phyloP scores from a whole-genome alignment of 257 asterid species.

The Fraxinus quadrangulata region DNA sequence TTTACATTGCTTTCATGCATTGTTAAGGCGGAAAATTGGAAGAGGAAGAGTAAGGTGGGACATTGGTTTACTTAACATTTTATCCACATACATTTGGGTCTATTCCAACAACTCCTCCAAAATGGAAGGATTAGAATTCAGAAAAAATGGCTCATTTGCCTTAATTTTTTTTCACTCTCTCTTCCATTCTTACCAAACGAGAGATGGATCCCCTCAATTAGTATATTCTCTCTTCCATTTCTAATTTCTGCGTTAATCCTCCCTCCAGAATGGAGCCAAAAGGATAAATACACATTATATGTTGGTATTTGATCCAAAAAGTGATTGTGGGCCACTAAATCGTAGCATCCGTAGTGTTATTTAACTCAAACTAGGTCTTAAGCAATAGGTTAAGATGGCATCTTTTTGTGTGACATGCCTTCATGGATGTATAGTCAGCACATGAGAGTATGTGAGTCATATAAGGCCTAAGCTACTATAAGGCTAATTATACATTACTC shows the following conservation, averaged over 20 bases:
- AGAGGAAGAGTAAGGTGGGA: not conserved
- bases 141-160: conserved; percentile 1
- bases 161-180: not conserved
- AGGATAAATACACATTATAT: not conserved
- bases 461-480: not conserved
- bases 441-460: not conserved
- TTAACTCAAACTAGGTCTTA: not conserved
- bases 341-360: not conserved
- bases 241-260: not conserved
- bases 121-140: not conserved
- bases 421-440: not conserved
- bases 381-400: not conserved
- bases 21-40: not conserved
- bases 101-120: not conserved
- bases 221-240: not conserved
- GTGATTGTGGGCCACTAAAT: not conserved
- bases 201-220: not conserved
- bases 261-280: not conserved
- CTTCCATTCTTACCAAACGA: not conserved
- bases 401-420: not conserved
- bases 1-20: not conserved
- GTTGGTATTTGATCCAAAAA: not conserved
- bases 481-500: not conserved
- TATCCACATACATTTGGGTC: not conserved
- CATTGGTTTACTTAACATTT: not conserved